Evolutionary conservation across 2,329 filamentous ascomycete genomes (phyloP).

Genomic region (Onygenales sp.): DNA sequence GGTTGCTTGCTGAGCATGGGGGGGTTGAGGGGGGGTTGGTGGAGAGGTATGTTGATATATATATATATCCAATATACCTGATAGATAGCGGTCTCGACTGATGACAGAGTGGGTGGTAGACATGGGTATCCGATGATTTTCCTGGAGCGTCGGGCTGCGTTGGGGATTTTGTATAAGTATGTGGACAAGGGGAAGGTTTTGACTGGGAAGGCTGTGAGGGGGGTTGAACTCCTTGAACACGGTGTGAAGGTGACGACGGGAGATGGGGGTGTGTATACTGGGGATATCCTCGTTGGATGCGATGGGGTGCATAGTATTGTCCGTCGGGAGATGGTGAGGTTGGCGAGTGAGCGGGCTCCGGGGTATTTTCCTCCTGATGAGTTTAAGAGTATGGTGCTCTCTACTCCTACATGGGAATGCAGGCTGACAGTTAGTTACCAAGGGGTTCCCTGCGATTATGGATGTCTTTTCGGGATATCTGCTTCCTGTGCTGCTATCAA

Average conservation of each 20-base stretch:
- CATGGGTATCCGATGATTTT: slow-evolving; percentile 12
- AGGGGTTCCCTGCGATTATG: slow-evolving; percentile 14
- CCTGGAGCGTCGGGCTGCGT: slow-evolving; percentile 28
- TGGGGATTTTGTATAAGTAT: slow-evolving; percentile 22
- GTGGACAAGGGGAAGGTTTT: slow-evolving; percentile 22
- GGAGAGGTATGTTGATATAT: neutral
- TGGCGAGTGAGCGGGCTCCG: slow-evolving; percentile 9
- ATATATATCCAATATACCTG: too few relatives aligned
- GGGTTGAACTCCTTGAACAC: neutral
- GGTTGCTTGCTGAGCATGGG: slow-evolving; percentile 12
- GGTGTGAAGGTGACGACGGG: slow-evolving; percentile 22
- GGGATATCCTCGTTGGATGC: slow-evolving; percentile 32
- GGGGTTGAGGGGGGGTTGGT: neutral
- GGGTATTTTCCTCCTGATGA: slow-evolving; percentile 3
- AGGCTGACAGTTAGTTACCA: neutral
- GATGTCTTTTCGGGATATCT: slow-evolving; percentile 16
- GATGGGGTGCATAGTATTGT: slow-evolving; percentile 36
- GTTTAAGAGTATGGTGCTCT: neutral
- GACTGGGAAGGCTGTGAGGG: slow-evolving; percentile 15
- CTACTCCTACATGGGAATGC: neutral
- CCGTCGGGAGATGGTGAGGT: slow-evolving; percentile 24
- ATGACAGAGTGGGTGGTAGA: neutral
- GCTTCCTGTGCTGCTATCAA: slow-evolving; percentile 18
- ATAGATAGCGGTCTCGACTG: too few relatives aligned
- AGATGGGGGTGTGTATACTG: slow-evolving; percentile 25